Base-by-base conservation (phyloP, 176 grass and related monocot genomes). In the Aegilops speltoides region DNA sequence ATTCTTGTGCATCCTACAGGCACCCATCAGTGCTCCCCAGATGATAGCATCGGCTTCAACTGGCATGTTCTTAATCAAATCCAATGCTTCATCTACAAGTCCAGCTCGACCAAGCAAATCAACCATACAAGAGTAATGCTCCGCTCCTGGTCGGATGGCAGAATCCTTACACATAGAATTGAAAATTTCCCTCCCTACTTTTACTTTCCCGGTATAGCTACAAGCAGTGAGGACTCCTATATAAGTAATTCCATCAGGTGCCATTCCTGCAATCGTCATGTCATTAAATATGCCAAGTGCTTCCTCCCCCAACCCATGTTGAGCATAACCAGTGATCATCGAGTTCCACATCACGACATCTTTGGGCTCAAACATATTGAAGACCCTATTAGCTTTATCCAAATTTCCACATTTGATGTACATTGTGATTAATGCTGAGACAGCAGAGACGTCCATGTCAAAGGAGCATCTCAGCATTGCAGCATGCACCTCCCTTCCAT, bases 311-410 rank as follows among this genome's bases (percentile, higher is more conserved):
- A 95, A 50, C 9, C 93, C 93, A 40, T 93, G 93, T 41, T 95
- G 93, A 20, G 93, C 91, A 89, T 91, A 93, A 38, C 90, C 93
- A 87, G 91, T 95, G 72, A 95, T 95, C 93, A 95, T 93, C 3
- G 86, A 93, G 19, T 95, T 95, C 93, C 93, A 93, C 93, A 95
- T 95, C 15, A 93, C 91, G 31, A 89, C 86, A 57, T 95, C 93
- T 88, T 95, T 95, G 32, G 57, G 71, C 25, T 89, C 88, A 85
- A 95, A 95, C 65, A 64, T 89, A 78, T 85, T 59, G 66, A 95
- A 95, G 6, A 80, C 50, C 67, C 31, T 91, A 69, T 87, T 93
- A 23, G 91, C 93, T 71, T 85, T 93, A 76, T 71, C 72, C 48
- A 93, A 78, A 79, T 91, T 81, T 7, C 93, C 93, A 59, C 91